Evolutionary conservation across 2,329 filamentous ascomycete species (phyloP), one percentile per base, ranked within the genome.

Genomic region (Phialophora tarda): DNA sequence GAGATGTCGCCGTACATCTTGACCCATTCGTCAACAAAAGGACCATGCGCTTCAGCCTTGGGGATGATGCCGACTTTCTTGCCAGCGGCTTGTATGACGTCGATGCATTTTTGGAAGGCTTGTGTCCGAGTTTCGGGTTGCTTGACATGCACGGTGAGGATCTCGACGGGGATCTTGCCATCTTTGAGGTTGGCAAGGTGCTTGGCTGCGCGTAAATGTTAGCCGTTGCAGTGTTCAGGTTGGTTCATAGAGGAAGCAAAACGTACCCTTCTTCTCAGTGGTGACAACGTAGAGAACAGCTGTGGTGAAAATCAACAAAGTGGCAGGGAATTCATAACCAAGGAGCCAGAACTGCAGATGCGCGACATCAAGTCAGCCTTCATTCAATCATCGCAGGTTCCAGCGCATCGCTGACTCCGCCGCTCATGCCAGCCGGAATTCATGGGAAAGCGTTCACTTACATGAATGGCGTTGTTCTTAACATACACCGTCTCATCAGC

Each of bases 311-410:
- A 99, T 85, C 84, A 99, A 92, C 70, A 99, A 84, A 0, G 95
- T 99, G 47, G 94, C 93, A 38, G 95, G 95, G 76, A 99, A 99
- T 79, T 99, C 95, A 83, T 99, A 99, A 74, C 95, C 95, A 69
- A 99, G 87, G 63, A 99, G 85, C 96, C 96, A 99, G 80, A 98
- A 96, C 93, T 97, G 78, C 67, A 71, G 50, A 24, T 17, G 10
- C 28, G 28, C 23, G 53, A 63, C 48, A 63, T 28, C 26, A 21
- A 14, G 41, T 54, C 44, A 51, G 44, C 53, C 5, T 54, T 48
- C 44, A 24, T 21, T 14, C 8, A 62, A 28, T 38, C 53, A 12
- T 50, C 21, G 30, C n/a, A 17, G 8, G 2, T 14, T 51, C 50
- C 30, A 44, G 17, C 38, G n/a, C 17, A 7, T 44, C 17, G 38